A percentile compares a stretch with the other conserved stretches of the same genome.
Conservation (phyloP, 108 stramenopile species). For the Pseudonitzschia multiseries region DNA sequence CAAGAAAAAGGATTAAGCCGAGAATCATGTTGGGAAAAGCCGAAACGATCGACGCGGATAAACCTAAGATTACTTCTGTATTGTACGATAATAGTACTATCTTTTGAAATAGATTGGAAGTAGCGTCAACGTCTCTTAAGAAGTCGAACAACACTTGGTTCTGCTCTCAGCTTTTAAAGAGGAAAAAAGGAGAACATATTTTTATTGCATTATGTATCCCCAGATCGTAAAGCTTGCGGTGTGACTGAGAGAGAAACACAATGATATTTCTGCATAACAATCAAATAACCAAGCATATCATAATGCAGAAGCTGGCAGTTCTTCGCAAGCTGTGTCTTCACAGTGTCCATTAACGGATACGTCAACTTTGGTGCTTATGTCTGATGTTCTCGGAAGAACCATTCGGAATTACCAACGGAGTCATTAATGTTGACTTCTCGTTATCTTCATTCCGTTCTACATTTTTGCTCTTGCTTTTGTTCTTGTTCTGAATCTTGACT, state of each 20-base stretch:
- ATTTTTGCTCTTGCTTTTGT: constrained; percentile 11
- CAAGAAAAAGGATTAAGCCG: constrained; percentile 24
- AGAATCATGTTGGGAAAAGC: not conserved
- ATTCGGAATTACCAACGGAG: not conserved
- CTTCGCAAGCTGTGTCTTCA: no score
- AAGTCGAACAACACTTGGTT: no score
- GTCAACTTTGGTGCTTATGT: not conserved
- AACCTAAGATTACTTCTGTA: not conserved
- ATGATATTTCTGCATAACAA: no score
- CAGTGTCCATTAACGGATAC: no score
- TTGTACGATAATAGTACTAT: not conserved
- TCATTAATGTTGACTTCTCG: not conserved
- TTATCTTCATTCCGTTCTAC: not conserved
- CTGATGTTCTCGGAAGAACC: not conserved
- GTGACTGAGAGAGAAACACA: no score
- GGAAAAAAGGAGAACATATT: no score
- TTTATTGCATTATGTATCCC: no score
- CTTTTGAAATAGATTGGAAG: not conserved
- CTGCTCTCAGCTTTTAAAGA: no score
- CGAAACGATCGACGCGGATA: not conserved
- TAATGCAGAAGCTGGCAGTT: no score
- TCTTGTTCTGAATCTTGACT: constrained; percentile 53
- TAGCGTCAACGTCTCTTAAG: no score
- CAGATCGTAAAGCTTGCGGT: no score
- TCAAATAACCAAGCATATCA: no score